These are phyloP conservation scores for Centrapalus pauciflorus DNA, from an alignment of 129 eudicot genomes.

Conservation along the genomic window DNA sequence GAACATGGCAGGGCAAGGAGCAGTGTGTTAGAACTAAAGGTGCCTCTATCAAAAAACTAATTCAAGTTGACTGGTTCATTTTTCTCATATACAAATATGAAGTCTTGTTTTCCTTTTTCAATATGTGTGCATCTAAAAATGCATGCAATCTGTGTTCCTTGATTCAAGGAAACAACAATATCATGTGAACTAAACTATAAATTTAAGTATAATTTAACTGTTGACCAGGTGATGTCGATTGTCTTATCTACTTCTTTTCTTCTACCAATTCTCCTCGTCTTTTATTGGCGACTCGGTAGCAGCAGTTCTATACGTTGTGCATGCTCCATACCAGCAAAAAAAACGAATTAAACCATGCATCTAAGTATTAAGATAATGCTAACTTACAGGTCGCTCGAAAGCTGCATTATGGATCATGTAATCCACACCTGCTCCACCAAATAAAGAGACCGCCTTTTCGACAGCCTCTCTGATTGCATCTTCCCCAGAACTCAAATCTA, in stretches of 20 bases:
- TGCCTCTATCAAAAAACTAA: background rate
- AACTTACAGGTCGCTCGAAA: conserved; percentile 86
- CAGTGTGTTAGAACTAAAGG: conserved; percentile 6
- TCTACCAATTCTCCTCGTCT: background rate
- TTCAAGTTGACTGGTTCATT: background rate
- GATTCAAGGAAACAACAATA: background rate
- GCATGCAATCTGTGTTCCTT: background rate
- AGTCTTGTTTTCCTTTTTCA: background rate
- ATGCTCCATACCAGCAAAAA: conserved; percentile 3
- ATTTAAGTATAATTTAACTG: background rate
- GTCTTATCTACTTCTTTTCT: background rate
- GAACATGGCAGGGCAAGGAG: conserved; percentile 15
- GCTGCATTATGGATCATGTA: conserved; percentile 96
- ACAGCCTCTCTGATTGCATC: conserved; percentile 56
- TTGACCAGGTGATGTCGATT: background rate
- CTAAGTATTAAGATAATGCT: background rate
- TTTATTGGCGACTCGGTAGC: background rate
- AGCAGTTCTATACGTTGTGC: background rate
- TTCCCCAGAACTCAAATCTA: conserved; percentile 86
- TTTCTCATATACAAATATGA: too few relatives aligned
- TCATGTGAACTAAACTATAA: background rate
- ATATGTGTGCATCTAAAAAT: background rate
- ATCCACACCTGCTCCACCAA: conserved; percentile 76
- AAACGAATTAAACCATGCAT: background rate
- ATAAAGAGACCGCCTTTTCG: conserved; percentile 72